A percentile compares a stretch with the other conserved stretches of the same genome.
These are phyloP conservation scores for Trametopsis cervina DNA, from an alignment of 768 basidiomycete genomes.

Conservation along the genomic window DNA sequence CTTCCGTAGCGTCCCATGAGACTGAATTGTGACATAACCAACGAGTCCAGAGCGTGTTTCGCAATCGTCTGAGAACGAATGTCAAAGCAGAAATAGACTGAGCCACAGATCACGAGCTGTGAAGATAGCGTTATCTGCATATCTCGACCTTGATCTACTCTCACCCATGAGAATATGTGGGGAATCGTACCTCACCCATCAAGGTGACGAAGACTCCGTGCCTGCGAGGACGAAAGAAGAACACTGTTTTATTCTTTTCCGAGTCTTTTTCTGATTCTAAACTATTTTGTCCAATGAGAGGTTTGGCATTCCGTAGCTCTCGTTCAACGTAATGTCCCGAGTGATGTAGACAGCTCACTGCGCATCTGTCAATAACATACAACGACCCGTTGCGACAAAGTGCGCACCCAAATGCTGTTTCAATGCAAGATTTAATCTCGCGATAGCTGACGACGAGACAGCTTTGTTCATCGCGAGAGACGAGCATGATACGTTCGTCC, in stretches of 20 bases:
- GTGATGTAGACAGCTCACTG: neutral
- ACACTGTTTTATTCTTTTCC: constrained; percentile 31
- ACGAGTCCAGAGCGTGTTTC: no score
- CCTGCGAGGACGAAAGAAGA: neutral
- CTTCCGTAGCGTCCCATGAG: no score
- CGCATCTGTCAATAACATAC: neutral
- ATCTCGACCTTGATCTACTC: no score
- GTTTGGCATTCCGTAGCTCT: neutral
- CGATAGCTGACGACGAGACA: constrained; percentile 92
- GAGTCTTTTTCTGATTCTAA: constrained; percentile 64
- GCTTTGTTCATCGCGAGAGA: constrained; percentile 92
- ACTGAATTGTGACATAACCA: no score
- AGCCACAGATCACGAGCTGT: no score
- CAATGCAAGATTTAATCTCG: constrained; percentile 82
- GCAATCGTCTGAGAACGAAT: no score
- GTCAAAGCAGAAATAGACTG: no score
- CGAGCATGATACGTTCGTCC: constrained; percentile 92
- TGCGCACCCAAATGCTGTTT: constrained; percentile 75
- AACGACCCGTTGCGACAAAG: neutral
- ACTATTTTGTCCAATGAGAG: constrained; percentile 35
- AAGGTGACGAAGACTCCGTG: no score
- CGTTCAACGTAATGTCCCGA: neutral
- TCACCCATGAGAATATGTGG: no score
- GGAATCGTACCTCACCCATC: no score
- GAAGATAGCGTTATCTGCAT: no score